Base-by-base conservation (phyloP, 1,284 basidiomycete species). In the Malassezia yamatoensis region DNA sequence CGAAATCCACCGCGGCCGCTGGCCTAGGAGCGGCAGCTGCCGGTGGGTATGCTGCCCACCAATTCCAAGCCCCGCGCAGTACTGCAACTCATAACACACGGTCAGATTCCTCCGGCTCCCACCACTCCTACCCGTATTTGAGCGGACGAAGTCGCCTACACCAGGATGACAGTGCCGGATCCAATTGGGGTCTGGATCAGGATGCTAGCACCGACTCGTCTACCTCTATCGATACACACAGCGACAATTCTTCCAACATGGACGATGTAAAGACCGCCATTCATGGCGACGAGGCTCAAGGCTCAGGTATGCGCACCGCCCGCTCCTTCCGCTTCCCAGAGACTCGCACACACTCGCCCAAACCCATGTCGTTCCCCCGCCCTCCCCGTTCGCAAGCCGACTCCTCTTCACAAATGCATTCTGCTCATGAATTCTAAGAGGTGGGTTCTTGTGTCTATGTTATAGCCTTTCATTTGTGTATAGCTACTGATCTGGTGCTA, bases 71-170 rank as follows among this genome's bases (percentile, higher is more conserved):
- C 0, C 59, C 54, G 3, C 40, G 36, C 10, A 49, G 51, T 5
- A 57, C 58, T 2, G 13, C 57, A 2, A 49, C 43, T 10, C 48
- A 51, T 0, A 38, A 53, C 34, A 20, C 39, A 12, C 38, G 51
- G 2, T 5, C 41, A 35, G 52, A 46, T 24, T 56, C 59, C 34
- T 51, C 32, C 2, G 65, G 58, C 2, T 59, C 60, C 7, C 66
- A 70, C 56, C 61, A 61, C 32, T 65, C 60, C 16, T 68, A 71
- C 59, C 68, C 68, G 0, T 70, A 61, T 49, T 58, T 69, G 1
- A 54, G 55, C n/a, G 61, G 61, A 13, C 41, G 20, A 12, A 32
- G 41, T 32, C 41, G 41, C 15, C 43, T 53, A 10, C 41, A 51
- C 33, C 37, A 53, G n/a, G 53, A 59, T 12, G 24, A 39, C 10